Evolutionary conservation across 305 asterid genomes (phyloP), one percentile per base, ranked within the genome.

Genomic region (Andrographis paniculata): DNA sequence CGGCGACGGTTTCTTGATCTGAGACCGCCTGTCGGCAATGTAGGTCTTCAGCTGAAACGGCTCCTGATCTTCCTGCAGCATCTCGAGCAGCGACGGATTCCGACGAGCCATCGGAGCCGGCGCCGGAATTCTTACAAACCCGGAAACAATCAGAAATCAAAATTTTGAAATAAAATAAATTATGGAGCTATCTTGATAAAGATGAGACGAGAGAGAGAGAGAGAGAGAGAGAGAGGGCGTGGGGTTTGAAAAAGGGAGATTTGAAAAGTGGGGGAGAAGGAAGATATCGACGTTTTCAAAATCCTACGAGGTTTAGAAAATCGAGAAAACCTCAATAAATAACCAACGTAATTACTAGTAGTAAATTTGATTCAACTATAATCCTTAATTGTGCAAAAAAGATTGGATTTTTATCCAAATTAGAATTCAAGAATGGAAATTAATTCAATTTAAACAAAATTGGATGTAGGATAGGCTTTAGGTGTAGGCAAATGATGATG

Each of bases 11-110:
- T 50, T 59, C 4, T 63, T 77, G 41, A 84, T 35, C 28, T 63
- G 79, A 43, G 68, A 66, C 28, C 70, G 80, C 19, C 62, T 61
- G 18, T 82, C 86, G 2, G 80, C 62, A 40, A 88, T 79, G 84
- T 79, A 74, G 36, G 9, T 63, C 44, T 74, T 72, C n/a, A 88
- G 73, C 4, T 64, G 84, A 41, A 88, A 88, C 0, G 97, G 95
- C 33, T 88, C 94, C 48, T 88, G 97, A 47, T 84, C 89, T 45
- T 88, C 78, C 56, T 64, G 57, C 8, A 88, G 71, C 2, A 84
- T 77, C 71, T 88, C 95, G 54, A 73, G 88, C 61, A 87, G 78
- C 24, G 77, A 56, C 59, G 60, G 70, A 44, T 33, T 33, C 17
- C 17, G 42, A 37, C 14, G 17, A 14, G 42, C 42, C 42, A 37